Evolutionary conservation across 768 basidiomycete genomes (phyloP), one percentile per base, ranked within the genome.

Genomic region (Plicaturopsis crispa): DNA sequence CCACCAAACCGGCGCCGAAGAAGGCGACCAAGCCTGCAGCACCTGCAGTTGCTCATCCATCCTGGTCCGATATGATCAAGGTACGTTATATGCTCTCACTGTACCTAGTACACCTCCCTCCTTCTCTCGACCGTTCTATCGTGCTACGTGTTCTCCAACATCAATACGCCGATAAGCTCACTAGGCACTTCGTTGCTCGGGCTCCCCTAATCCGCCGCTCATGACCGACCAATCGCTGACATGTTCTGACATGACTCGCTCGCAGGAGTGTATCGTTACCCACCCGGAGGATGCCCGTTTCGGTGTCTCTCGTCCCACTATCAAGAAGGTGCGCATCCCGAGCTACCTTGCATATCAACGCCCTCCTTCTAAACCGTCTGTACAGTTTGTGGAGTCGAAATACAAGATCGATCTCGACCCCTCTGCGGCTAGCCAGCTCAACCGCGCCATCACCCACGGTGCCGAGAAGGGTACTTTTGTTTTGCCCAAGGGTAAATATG

Each of bases 231-330:
- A 34, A 35, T 26, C 41, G 12, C 30, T 23, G 35, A 19, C 6
- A 37, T 31, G 23, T 23, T 8, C 26, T 28, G 14, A 28, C 26
- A 8, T 14, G 26, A 28, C 14, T 8, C 26, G 26, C 26, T 28
- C 26, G 48, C 63, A 92, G 89, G 90, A 92, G 67, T 89, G 86
- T 51, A 87, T 94, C 59, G 61, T 70, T 44, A 70, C 65, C 39
- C 63, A 79, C 60, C 73, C 72, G 5, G 87, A 89, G 22, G 87
- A 89, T 46, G 75, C 83, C 41, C 84, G 89, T 41, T 58, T 57
- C 41, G 91, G 90, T 50, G 91, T 93, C 45, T 93, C 89, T 48
- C 81, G 93, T 34, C 86, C 81, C 39, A 75, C 81, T 52, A 92
- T 96, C 67, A 96, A 96, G 79, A 94, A 88, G 85, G 93, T 68